Base-by-base conservation (phyloP, 106 monocot species). In the Ottelia alismoides region DNA sequence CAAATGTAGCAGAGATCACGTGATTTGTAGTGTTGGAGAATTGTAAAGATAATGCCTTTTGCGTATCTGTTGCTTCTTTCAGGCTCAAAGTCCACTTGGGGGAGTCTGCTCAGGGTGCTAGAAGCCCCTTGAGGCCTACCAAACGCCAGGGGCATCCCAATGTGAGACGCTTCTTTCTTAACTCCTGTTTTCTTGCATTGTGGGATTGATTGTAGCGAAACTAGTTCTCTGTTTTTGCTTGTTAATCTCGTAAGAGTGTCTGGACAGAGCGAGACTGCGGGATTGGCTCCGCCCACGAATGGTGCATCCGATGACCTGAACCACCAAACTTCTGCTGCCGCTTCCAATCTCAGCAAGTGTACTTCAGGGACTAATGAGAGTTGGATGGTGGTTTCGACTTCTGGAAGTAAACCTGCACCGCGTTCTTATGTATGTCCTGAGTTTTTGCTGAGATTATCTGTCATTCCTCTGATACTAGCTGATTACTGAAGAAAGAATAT, bases 371-470 rank as follows among this genome's bases (percentile, higher is more conserved):
- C 49, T 55, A 70, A 77, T 23, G 85, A 82, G 53, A 88, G 65
- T 63, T 96, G 88, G 94, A 69, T 67, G 60, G 65, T 74, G 49
- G 51, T 96, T 53, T 72, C 84, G 21, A 85, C 88, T 11, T 55
- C 65, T 12, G 94, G 94, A 26, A 74, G 71, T 28, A 82, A 53
- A 25, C 94, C 94, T 0, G 52, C 51, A 19, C 76, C 88, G 58
- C 81, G 94, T 47, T 84, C 76, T 23, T 55, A 78, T 74, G 94
- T n/a, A n/a, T n/a, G n/a, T n/a, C n/a, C n/a, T n/a, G n/a, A n/a
- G n/a, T n/a, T n/a, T n/a, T n/a, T n/a, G n/a, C n/a, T n/a, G n/a
- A n/a, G n/a, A n/a, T n/a, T n/a, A n/a, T n/a, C n/a, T n/a, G n/a
- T n/a, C n/a, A n/a, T n/a, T n/a, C n/a, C n/a, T n/a, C n/a, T n/a